Evolutionary conservation across 768 basidiomycete genomes (phyloP).

Genomic region (Hericium rajendrae): DNA sequence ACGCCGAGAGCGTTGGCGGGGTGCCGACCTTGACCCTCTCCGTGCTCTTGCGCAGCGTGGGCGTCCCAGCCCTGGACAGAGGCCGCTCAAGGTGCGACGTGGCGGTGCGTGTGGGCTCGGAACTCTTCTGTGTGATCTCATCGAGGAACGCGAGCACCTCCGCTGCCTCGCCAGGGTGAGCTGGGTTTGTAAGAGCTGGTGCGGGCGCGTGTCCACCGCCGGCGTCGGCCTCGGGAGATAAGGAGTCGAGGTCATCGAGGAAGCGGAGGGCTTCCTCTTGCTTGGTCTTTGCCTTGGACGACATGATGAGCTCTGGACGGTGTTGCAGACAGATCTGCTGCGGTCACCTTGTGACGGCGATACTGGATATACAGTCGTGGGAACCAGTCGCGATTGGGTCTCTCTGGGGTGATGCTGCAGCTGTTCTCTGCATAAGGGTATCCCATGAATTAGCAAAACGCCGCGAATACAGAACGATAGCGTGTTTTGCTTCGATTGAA

Average conservation of each 20-base stretch:
- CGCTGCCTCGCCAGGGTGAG: slow-evolving; percentile 55
- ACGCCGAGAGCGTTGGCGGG: slow-evolving; percentile 24
- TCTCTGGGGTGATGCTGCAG: no score
- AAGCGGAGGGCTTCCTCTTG: slow-evolving; percentile 86
- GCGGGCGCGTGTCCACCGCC: slow-evolving; percentile 11
- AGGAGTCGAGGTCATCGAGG: slow-evolving; percentile 88
- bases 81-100: slow-evolving; percentile 48
- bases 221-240: slow-evolving; percentile 27
- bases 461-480: no score
- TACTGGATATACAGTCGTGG: no score
- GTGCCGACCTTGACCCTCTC: slow-evolving; percentile 64
- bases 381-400: no score
- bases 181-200: slow-evolving; percentile 14
- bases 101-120: slow-evolving; percentile 60
- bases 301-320: slow-evolving; percentile 27
- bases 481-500: no score
- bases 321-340: background rate
- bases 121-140: slow-evolving; percentile 88
- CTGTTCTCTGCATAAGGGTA: no score
- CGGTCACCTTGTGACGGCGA: no score
- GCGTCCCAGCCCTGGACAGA: slow-evolving; percentile 58
- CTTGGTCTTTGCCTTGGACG: slow-evolving; percentile 57
- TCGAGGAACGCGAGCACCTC: slow-evolving; percentile 90
- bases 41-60: slow-evolving; percentile 63
- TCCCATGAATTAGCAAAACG: no score